Conservation (phyloP, 139 green algal genomes). For the Picochlorum sp. region DNA sequence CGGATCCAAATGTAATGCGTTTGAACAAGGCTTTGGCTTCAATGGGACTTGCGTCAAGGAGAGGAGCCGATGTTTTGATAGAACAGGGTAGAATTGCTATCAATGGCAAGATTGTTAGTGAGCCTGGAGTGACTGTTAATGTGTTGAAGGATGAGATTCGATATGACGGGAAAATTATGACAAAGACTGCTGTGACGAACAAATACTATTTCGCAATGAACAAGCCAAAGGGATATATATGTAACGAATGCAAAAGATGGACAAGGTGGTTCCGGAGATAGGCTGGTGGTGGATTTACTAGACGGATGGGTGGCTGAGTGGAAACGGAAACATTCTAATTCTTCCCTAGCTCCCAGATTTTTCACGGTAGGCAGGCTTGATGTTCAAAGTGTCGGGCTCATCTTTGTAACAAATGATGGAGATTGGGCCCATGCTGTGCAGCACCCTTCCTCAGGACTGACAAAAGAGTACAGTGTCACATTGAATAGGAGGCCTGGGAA, state of each 20-base stretch:
- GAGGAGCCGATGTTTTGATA: constrained; percentile 75
- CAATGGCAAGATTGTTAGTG: constrained; percentile 60
- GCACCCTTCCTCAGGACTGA: constrained; percentile 48
- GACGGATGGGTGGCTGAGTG: constrained; percentile 18
- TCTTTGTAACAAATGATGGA: constrained; percentile 96
- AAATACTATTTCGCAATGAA: constrained; percentile 50
- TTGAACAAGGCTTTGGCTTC: constrained; percentile 49
- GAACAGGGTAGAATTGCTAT: constrained; percentile 65
- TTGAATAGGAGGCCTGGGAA: constrained; percentile 25
- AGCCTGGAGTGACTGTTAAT: constrained; percentile 48
- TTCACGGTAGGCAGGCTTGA: constrained; percentile 94
- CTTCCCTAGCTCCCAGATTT: constrained; percentile 54
- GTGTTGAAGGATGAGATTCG: constrained; percentile 44
- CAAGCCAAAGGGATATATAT: constrained; percentile 84
- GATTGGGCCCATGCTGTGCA: constrained; percentile 62
- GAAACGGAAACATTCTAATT: constrained; percentile 6
- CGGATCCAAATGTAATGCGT: not conserved
- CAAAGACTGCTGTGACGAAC: not conserved
- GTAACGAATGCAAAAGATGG: constrained; percentile 33
- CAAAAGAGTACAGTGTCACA: constrained; percentile 72
- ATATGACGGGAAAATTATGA: constrained; percentile 43
- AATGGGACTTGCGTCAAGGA: constrained; percentile 73
- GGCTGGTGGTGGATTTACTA: constrained; percentile 32
- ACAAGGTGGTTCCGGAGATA: not conserved
- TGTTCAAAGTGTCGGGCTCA: constrained; percentile 72